phyloP scores from a whole-genome alignment of 2,329 filamentous ascomycete genomes.

The Claviceps sp. region DNA sequence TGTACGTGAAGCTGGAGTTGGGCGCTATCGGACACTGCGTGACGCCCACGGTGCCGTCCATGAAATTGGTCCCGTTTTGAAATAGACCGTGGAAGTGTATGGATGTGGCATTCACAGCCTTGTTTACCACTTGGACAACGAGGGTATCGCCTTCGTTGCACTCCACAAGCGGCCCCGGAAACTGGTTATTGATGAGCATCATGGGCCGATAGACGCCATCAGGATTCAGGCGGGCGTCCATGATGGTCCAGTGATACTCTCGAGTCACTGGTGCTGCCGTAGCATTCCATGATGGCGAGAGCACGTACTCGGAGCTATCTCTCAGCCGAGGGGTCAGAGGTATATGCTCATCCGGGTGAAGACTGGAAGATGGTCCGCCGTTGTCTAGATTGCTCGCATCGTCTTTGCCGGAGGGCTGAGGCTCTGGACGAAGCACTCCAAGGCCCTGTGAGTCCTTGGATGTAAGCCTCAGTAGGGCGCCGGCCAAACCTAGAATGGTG shows the following conservation, averaged over 20 bases:
- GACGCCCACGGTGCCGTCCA: conserved; percentile 59
- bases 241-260: conserved; percentile 47
- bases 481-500: conserved; percentile 12
- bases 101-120: conserved; percentile 49
- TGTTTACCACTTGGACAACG: conserved; percentile 55
- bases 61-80: conserved; percentile 60
- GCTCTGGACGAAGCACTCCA: background rate
- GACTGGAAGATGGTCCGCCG: background rate
- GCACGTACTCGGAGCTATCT: conserved; percentile 36
- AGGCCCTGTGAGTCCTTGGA: background rate
- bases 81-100: conserved; percentile 71
- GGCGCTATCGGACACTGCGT: conserved; percentile 56
- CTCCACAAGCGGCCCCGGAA: conserved; percentile 60
- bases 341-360: conserved; percentile 14
- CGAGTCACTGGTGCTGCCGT: conserved; percentile 33
- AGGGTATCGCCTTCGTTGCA: conserved; percentile 62
- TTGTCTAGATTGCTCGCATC: background rate
- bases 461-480: conserved; percentile 11
- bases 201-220: conserved; percentile 44
- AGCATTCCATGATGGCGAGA: conserved; percentile 44
- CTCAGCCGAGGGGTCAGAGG: conserved; percentile 15
- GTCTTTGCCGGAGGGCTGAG: background rate
- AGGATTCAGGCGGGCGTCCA: conserved; percentile 43
- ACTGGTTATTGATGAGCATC: conserved; percentile 62
- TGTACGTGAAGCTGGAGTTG: conserved; percentile 49